A percentile compares a stretch with the other conserved stretches of the same genome.
Evolutionary conservation across 139 green algal genomes (phyloP).

Genomic region (Ettlia oleoabundans): DNA sequence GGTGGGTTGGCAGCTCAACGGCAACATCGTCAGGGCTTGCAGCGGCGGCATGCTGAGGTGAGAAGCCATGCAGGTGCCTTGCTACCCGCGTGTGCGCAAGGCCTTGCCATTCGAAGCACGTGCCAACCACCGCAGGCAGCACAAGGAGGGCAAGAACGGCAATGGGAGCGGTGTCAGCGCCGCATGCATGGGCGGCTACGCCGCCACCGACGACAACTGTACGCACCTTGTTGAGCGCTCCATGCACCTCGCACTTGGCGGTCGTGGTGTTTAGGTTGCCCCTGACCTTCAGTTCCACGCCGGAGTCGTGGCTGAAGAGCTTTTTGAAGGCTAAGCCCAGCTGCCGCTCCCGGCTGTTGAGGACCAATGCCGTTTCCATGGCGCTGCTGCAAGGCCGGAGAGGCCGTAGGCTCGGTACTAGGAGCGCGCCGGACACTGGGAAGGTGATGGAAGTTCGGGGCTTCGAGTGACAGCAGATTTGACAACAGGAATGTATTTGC

Average conservation of each 20-base stretch:
- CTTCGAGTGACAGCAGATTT: no score
- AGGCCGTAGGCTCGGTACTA: background rate
- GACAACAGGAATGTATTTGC: background rate
- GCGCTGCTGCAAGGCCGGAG: background rate
- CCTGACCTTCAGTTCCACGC: slow-evolving; percentile 29
- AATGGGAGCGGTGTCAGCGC: no score
- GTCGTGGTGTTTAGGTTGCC: slow-evolving; percentile 41
- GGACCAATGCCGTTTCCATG: slow-evolving; percentile 33
- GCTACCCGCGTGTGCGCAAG: no score
- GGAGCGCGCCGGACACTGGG: background rate
- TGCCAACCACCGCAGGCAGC: no score
- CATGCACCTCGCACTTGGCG: slow-evolving; percentile 4
- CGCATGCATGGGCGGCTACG: background rate
- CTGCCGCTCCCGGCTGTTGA: slow-evolving; percentile 16
- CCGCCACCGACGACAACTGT: background rate
- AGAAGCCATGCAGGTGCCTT: no score
- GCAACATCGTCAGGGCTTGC: no score
- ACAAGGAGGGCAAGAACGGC: no score
- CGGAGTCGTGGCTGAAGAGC: slow-evolving; percentile 9
- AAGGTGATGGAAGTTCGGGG: background rate
- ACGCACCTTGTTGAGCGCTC: slow-evolving; percentile 33
- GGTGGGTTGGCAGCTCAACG: no score
- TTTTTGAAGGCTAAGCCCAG: slow-evolving; percentile 41
- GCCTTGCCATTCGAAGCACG: no score
- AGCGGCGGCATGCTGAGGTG: no score